These are phyloP conservation scores for Monilinia polystroma DNA, from an alignment of 2,329 filamentous ascomycete species.

Conservation along the genomic window DNA sequence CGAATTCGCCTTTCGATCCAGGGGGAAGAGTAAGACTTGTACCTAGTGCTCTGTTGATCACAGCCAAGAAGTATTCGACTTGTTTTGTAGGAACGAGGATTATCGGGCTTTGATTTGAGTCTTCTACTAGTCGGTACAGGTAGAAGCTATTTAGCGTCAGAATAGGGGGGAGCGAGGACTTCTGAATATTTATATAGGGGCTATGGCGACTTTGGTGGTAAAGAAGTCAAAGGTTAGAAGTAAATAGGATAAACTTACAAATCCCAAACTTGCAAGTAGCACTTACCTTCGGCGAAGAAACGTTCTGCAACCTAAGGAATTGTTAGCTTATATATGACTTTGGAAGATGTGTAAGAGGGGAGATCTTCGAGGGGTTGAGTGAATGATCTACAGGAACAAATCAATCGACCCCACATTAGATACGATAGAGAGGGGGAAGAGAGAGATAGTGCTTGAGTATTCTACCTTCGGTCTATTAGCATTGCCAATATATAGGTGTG, in stretches of 20 bases:
- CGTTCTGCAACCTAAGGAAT: slow-evolving; percentile 9
- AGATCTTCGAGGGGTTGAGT: background rate
- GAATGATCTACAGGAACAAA: slow-evolving; percentile 6
- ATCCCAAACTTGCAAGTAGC: slow-evolving; percentile 67
- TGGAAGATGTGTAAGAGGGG: background rate
- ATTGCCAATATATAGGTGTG: slow-evolving; percentile 57
- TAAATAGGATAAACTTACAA: slow-evolving; percentile 55
- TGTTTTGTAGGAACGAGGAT: slow-evolving; percentile 68
- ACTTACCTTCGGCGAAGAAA: slow-evolving; percentile 54
- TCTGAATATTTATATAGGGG: background rate
- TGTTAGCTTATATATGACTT: slow-evolving; percentile 23
- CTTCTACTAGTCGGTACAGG: slow-evolving; percentile 52
- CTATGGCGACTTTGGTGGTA: background rate
- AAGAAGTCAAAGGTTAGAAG: slow-evolving; percentile 5
- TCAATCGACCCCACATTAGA: background rate
- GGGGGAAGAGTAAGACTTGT: slow-evolving; percentile 58
- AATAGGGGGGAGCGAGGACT: background rate
- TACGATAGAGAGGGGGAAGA: background rate
- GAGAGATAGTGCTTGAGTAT: background rate
- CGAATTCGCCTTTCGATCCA: slow-evolving; percentile 54
- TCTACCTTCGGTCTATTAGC: slow-evolving; percentile 43
- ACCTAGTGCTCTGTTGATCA: slow-evolving; percentile 60
- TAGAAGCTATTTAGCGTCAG: slow-evolving; percentile 57
- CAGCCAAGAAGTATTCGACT: slow-evolving; percentile 60
- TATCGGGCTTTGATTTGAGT: slow-evolving; percentile 52